Evolutionary conservation across 192 early-diverging fungal genomes (phyloP).

Genomic region (Funneliformis mosseae): DNA sequence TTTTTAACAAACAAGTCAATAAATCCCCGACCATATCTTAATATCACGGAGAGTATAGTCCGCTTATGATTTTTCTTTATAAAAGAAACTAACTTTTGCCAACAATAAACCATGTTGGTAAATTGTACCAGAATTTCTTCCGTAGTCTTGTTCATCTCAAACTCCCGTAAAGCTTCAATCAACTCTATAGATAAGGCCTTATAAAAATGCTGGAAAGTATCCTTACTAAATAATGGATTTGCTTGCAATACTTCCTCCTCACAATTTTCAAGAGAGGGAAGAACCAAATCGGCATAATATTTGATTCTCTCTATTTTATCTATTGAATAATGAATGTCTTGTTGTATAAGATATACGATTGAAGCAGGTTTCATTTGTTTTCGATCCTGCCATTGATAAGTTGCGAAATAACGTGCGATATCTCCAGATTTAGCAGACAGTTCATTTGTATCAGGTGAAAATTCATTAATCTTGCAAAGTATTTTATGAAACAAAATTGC

Average conservation of each 20-base stretch:
- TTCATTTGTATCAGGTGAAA: slow-evolving; percentile 37
- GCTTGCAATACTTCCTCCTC: slow-evolving; percentile 36
- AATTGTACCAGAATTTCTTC: slow-evolving; percentile 40
- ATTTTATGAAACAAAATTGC: slow-evolving; percentile 47
- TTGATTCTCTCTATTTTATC: slow-evolving; percentile 42
- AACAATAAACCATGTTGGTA: slow-evolving; percentile 44
- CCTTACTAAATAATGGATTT: slow-evolving; percentile 46
- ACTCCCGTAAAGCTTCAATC: slow-evolving; percentile 34
- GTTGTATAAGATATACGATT: slow-evolving; percentile 40
- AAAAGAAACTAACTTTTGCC: slow-evolving; percentile 46
- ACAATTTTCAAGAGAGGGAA: slow-evolving; percentile 47
- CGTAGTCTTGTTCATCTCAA: slow-evolving; percentile 35
- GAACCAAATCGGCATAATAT: slow-evolving; percentile 39
- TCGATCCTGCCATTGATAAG: slow-evolving; percentile 43
- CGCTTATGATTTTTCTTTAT: slow-evolving; percentile 55
- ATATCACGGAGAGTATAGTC: slow-evolving; percentile 43
- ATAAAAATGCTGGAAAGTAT: slow-evolving; percentile 35
- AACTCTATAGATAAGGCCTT: slow-evolving; percentile 47
- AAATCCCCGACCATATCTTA: slow-evolving; percentile 53
- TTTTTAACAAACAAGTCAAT: slow-evolving; percentile 58
- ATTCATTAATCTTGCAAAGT: slow-evolving; percentile 40
- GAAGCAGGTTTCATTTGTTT: slow-evolving; percentile 44
- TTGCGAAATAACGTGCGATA: slow-evolving; percentile 40
- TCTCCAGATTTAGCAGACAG: slow-evolving; percentile 37
- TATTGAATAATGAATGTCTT: slow-evolving; percentile 44